phyloP scores from a whole-genome alignment of 345 rosid species.

The Eucalyptus cladocalyx region DNA sequence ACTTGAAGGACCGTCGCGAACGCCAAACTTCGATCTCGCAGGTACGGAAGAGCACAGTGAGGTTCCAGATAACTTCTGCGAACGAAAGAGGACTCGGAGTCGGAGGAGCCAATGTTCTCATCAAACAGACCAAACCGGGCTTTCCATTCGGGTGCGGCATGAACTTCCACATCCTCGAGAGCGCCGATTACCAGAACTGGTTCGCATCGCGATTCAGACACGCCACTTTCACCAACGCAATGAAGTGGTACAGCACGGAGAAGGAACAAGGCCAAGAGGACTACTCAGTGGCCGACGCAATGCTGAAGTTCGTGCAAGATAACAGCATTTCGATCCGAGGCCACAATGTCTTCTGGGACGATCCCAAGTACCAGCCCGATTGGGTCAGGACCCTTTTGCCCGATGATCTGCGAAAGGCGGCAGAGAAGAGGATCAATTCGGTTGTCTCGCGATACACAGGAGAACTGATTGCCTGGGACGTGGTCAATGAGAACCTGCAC shows the following conservation, averaged over 20 bases:
- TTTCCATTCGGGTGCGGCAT: slow-evolving; percentile 71
- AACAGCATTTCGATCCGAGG: slow-evolving; percentile 52
- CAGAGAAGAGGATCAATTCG: slow-evolving; percentile 39
- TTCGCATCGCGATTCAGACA: slow-evolving; percentile 53
- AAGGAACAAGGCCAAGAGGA: slow-evolving; percentile 36
- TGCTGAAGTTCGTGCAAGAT: slow-evolving; percentile 30
- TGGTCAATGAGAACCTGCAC: slow-evolving; percentile 71
- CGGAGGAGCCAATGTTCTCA: slow-evolving; percentile 33
- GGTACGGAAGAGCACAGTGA: slow-evolving; percentile 57
- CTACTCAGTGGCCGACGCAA: slow-evolving; percentile 57
- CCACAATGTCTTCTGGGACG: slow-evolving; percentile 75
- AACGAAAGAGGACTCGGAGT: slow-evolving; percentile 8
- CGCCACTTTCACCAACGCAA: slow-evolving; percentile 71
- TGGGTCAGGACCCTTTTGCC: slow-evolving; percentile 50
- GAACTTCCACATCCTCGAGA: slow-evolving; percentile 46
- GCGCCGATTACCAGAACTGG: slow-evolving; percentile 49
- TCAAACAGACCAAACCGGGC: slow-evolving; percentile 24
- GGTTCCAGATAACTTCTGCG: slow-evolving; percentile 24
- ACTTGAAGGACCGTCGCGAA: rapidly evolving
- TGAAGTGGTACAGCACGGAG: slow-evolving; percentile 89
- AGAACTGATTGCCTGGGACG: slow-evolving; percentile 71
- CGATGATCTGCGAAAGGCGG: slow-evolving; percentile 16
- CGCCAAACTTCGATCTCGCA: background rate
- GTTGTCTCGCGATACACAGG: slow-evolving; percentile 58
- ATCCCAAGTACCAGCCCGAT: slow-evolving; percentile 39